Evolutionary conservation across 208 protist genomes (phyloP).

Genomic region (Trypanosoma caninum): DNA sequence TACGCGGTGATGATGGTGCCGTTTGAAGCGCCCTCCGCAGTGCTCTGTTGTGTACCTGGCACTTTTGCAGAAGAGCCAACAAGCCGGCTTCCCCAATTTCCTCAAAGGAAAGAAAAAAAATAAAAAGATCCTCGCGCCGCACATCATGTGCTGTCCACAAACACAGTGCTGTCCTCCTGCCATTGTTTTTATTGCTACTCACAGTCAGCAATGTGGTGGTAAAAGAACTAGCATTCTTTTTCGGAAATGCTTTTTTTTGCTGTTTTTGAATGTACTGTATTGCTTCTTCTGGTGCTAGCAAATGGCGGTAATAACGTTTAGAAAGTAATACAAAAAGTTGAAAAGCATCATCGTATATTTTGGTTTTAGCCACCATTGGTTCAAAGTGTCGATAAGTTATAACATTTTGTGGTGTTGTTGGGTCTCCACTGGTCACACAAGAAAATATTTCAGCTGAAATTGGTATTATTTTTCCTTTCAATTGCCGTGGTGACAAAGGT

Average conservation of each 20-base stretch:
- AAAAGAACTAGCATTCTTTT: no score
- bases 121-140: slow-evolving; percentile 14
- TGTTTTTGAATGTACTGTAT: slow-evolving; percentile 3
- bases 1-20: slow-evolving; percentile 2
- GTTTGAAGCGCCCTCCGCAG: neutral
- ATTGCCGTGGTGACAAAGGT: neutral
- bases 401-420: neutral
- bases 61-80: neutral
- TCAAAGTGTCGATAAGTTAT: slow-evolving; percentile 2
- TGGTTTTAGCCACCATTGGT: neutral
- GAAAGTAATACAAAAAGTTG: slow-evolving; percentile 6
- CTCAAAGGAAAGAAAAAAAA: slow-evolving; percentile 2
- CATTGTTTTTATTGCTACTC: neutral
- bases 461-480: neutral
- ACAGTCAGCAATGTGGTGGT: neutral
- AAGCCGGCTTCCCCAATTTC: neutral
- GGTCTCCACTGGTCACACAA: neutral
- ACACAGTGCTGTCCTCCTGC: neutral
- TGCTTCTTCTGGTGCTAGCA: slow-evolving; percentile 6
- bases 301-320: slow-evolving; percentile 16
- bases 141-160: slow-evolving; percentile 19
- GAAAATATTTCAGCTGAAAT: neutral
- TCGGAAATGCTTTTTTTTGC: neutral
- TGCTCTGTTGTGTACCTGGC: neutral
- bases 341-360: neutral